These are phyloP conservation scores for Striga hermonthica DNA, from an alignment of 305 asterid species.

Conservation along the genomic window DNA sequence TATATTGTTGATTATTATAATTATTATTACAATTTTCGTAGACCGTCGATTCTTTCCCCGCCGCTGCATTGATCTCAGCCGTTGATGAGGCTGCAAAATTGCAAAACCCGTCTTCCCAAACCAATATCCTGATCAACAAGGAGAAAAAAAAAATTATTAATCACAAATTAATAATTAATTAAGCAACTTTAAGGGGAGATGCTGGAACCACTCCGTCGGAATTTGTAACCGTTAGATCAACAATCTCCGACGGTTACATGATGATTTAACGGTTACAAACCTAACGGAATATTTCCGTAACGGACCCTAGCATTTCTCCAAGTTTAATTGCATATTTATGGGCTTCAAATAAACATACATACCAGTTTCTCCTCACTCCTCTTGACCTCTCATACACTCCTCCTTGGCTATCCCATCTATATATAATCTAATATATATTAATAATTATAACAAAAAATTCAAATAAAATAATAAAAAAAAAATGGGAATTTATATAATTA, in stretches of 20 bases:
- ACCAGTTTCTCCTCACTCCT: conserved; percentile 97
- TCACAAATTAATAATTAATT: neutral
- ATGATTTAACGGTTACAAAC: no score
- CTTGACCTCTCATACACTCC: conserved; percentile 93
- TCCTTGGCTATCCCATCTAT: conserved; percentile 96
- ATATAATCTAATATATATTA: neutral
- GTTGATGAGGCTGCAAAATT: conserved; percentile 86
- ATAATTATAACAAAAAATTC: neutral
- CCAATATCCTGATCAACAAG: conserved; percentile 67
- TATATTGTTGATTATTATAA: conserved; percentile 40
- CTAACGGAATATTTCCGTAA: no score
- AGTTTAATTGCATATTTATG: neutral
- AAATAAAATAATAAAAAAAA: neutral
- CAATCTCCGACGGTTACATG: no score
- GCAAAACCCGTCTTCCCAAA: conserved; percentile 99
- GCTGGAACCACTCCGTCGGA: no score
- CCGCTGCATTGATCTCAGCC: conserved; percentile 49
- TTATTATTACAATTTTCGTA: conserved; percentile 35
- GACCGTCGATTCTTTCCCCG: conserved; percentile 43
- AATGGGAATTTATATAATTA: neutral
- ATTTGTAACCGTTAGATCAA: no score
- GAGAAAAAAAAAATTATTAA: neutral
- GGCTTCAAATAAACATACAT: neutral
- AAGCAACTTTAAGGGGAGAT: no score
- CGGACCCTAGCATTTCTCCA: no score